phyloP scores from a whole-genome alignment of 495 filamentous ascomycete species.

The Glarea lozoyensis region DNA sequence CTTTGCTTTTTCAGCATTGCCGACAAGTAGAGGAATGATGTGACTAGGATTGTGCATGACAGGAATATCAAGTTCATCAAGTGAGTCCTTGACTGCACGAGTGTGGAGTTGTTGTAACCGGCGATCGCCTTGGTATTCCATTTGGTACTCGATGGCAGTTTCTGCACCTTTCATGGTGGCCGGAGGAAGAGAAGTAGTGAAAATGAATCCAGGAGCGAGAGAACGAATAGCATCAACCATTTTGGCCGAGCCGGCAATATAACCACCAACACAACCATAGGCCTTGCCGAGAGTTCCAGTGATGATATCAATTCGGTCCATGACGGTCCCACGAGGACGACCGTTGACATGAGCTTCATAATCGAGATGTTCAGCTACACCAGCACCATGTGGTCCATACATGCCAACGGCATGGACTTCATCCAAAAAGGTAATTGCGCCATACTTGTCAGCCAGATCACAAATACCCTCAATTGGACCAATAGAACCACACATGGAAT shows the following conservation, averaged over 20 bases:
- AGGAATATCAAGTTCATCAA: slow-evolving; percentile 76
- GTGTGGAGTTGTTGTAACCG: slow-evolving; percentile 93
- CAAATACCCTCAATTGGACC: slow-evolving; percentile 93
- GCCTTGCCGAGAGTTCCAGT: slow-evolving; percentile 96
- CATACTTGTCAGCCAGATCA: slow-evolving; percentile 94
- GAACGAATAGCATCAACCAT: slow-evolving; percentile 95
- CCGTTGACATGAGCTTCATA: slow-evolving; percentile 68
- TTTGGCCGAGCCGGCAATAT: slow-evolving; percentile 83
- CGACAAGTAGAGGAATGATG: slow-evolving; percentile 90
- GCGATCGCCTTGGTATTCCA: slow-evolving; percentile 69
- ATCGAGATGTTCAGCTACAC: slow-evolving; percentile 95
- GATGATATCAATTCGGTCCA: slow-evolving; percentile 96
- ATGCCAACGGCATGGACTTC: slow-evolving; percentile 98
- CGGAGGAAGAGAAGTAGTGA: slow-evolving; percentile 92
- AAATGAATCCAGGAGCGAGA: slow-evolving; percentile 95
- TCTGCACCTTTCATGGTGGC: slow-evolving; percentile 94
- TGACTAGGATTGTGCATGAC: slow-evolving; percentile 97
- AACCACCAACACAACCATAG: slow-evolving; percentile 95
- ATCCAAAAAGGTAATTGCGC: slow-evolving; percentile 92
- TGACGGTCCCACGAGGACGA: slow-evolving; percentile 70
- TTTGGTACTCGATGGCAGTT: slow-evolving; percentile 88
- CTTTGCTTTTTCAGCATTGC: slow-evolving; percentile 89
- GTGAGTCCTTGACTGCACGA: slow-evolving; percentile 73
- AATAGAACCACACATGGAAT: slow-evolving; percentile 97
- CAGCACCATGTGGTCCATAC: slow-evolving; percentile 94